phyloP scores from a whole-genome alignment of 1,284 basidiomycete genomes.

The Pyrrhoderma noxium region DNA sequence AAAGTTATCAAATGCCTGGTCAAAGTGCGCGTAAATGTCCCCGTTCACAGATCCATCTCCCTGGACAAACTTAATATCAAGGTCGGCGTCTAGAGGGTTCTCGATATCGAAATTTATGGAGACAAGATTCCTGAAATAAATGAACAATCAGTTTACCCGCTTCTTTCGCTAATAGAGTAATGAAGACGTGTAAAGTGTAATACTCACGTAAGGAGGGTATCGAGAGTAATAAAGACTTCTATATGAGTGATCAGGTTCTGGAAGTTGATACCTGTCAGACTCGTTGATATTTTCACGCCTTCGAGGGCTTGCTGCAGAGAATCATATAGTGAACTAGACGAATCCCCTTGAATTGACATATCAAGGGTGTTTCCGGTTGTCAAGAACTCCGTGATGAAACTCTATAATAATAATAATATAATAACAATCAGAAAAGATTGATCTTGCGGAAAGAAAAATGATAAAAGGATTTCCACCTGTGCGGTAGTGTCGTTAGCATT shows the following conservation, averaged over 20 bases:
- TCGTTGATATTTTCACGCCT: slow-evolving; percentile 45
- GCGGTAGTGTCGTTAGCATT: slow-evolving; percentile 61
- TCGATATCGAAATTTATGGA: slow-evolving; percentile 48
- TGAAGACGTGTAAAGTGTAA: background rate
- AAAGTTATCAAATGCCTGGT: slow-evolving; percentile 44
- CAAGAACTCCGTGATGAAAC: slow-evolving; percentile 52
- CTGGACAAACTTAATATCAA: slow-evolving; percentile 51
- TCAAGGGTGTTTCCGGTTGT: slow-evolving; percentile 40
- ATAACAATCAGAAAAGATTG: no score
- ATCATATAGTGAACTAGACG: slow-evolving; percentile 52
- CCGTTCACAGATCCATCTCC: slow-evolving; percentile 46
- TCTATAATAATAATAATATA: slow-evolving; percentile 29
- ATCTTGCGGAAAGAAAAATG: no score
- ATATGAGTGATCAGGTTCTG: slow-evolving; percentile 38
- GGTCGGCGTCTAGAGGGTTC: slow-evolving; percentile 51
- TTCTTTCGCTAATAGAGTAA: no score
- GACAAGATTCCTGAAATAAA: slow-evolving; percentile 37
- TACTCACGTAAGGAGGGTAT: slow-evolving; percentile 34
- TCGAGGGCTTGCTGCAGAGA: slow-evolving; percentile 54
- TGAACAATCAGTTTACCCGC: background rate
- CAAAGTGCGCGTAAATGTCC: slow-evolving; percentile 49
- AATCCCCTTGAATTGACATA: slow-evolving; percentile 54
- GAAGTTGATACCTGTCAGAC: slow-evolving; percentile 41
- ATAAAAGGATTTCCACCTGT: slow-evolving; percentile 32
- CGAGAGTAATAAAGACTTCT: slow-evolving; percentile 43